Conservation (phyloP, 148 eudicot species). For the Vaccinium corymbosum region DNA sequence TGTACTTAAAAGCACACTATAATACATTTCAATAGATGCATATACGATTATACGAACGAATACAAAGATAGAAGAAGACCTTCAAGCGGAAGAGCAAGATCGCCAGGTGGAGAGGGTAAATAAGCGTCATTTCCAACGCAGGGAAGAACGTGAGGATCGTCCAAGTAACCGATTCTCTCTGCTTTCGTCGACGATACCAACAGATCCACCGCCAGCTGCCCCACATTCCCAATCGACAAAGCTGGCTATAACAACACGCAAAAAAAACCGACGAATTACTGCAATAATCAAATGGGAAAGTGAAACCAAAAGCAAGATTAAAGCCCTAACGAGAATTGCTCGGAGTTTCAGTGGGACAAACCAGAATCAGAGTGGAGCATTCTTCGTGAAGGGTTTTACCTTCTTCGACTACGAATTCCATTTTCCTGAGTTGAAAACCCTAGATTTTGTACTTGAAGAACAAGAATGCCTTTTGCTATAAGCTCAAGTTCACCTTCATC, state of each 20-base stretch:
- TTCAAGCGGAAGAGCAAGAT: slow-evolving; percentile 83
- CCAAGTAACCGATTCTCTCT: slow-evolving; percentile 66
- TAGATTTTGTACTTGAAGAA: slow-evolving; percentile 11
- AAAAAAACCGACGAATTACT: not conserved
- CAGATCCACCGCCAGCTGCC: slow-evolving; percentile 87
- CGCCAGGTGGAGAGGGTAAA: slow-evolving; percentile 59
- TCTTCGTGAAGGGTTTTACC: slow-evolving; percentile 41
- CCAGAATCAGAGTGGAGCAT: slow-evolving; percentile 69
- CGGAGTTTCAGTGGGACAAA: slow-evolving; percentile 17
- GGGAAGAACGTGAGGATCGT: slow-evolving; percentile 80
- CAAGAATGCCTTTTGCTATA: not conserved
- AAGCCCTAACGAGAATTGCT: slow-evolving; percentile 8
- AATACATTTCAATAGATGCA: not conserved
- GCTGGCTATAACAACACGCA: slow-evolving; percentile 54
- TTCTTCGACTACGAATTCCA: slow-evolving; percentile 66
- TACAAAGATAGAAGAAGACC: slow-evolving; percentile 33
- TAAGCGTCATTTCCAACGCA: slow-evolving; percentile 95
- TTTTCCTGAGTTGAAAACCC: not conserved
- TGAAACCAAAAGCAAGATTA: not conserved
- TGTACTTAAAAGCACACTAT: not conserved
- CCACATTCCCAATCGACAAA: slow-evolving; percentile 90
- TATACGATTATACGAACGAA: not conserved
- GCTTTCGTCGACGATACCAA: slow-evolving; percentile 58
- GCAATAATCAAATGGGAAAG: not conserved
- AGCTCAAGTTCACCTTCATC: not conserved